phyloP scores from a whole-genome alignment of 371 early-diverging fungal genomes.

The Smittium mucronatum region DNA sequence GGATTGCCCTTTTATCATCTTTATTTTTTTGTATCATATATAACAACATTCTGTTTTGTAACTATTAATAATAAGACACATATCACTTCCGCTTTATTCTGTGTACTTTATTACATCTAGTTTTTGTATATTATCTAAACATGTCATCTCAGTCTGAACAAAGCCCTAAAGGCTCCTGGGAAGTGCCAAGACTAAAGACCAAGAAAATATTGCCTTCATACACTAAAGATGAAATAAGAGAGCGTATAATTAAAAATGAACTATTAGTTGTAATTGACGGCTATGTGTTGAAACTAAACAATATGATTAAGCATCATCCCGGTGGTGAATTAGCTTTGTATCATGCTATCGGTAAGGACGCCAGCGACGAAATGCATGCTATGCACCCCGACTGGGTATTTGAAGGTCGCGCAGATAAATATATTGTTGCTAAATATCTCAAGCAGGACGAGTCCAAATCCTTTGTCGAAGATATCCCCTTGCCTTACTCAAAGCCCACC shows the following conservation, averaged over 20 bases:
- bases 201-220: slow-evolving; percentile 1
- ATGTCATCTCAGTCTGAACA: background rate
- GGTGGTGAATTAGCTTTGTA: slow-evolving; percentile 78
- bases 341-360: slow-evolving; percentile 78
- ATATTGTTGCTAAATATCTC: slow-evolving; percentile 34
- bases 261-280: slow-evolving; percentile 54
- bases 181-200: slow-evolving; percentile 7
- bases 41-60: no score
- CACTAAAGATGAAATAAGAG: slow-evolving; percentile 21
- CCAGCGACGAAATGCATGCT: slow-evolving; percentile 76
- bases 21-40: no score
- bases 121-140: no score
- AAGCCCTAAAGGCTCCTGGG: background rate
- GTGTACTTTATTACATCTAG: no score
- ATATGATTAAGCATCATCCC: slow-evolving; percentile 71
- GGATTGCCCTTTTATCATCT: no score
- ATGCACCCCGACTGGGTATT: slow-evolving; percentile 79
- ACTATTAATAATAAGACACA: no score
- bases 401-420: slow-evolving; percentile 54
- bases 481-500: slow-evolving; percentile 25
- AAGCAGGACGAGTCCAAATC: slow-evolving; percentile 14
- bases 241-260: slow-evolving; percentile 39
- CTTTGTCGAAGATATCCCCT: slow-evolving; percentile 29
- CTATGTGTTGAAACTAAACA: slow-evolving; percentile 77
- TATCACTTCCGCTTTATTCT: no score